A percentile compares a stretch with the other conserved stretches of the same genome.
Evolutionary conservation across 768 basidiomycete species (phyloP).

Genomic region (Pleurotus djamor): DNA sequence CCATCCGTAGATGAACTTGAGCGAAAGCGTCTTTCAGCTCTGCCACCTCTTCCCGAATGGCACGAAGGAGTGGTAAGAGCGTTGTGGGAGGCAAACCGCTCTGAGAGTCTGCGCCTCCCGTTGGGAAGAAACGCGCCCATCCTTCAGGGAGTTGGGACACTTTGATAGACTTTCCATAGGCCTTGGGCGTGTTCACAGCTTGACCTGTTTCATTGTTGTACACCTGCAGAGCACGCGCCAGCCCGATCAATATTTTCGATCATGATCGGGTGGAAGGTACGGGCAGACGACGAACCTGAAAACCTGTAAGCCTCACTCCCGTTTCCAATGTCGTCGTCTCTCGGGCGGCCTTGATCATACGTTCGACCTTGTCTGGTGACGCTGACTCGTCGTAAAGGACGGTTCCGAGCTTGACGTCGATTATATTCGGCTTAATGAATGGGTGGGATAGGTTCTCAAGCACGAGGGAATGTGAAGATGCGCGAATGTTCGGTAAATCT

Average conservation of each 20-base stretch:
- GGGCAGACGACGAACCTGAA: slow-evolving; percentile 57
- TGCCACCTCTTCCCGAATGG: slow-evolving; percentile 49
- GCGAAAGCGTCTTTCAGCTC: slow-evolving; percentile 50
- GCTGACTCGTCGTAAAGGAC: slow-evolving; percentile 75
- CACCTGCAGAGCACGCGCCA: slow-evolving; percentile 43
- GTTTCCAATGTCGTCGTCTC: slow-evolving; percentile 72
- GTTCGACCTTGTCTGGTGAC: slow-evolving; percentile 67
- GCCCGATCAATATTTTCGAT: too few relatives aligned
- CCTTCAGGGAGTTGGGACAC: slow-evolving; percentile 71
- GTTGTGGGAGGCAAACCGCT: slow-evolving; percentile 55
- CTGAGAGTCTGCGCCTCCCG: slow-evolving; percentile 20
- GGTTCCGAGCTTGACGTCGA: slow-evolving; percentile 94
- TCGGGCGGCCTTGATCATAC: slow-evolving; percentile 72
- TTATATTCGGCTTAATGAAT: slow-evolving; percentile 80
- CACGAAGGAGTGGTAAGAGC: slow-evolving; percentile 57
- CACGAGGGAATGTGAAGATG: slow-evolving; percentile 64
- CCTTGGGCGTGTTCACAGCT: slow-evolving; percentile 66
- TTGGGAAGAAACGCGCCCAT: slow-evolving; percentile 77
- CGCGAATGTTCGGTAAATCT: background rate
- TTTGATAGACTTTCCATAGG: slow-evolving; percentile 78
- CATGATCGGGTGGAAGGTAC: too few relatives aligned
- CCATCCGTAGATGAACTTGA: slow-evolving; percentile 69
- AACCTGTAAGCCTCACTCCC: slow-evolving; percentile 85
- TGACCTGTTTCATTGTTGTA: slow-evolving; percentile 57
- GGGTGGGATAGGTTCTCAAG: slow-evolving; percentile 78